Base-by-base conservation (phyloP, 140 eudicot genomes). In the Cichorium intybus region DNA sequence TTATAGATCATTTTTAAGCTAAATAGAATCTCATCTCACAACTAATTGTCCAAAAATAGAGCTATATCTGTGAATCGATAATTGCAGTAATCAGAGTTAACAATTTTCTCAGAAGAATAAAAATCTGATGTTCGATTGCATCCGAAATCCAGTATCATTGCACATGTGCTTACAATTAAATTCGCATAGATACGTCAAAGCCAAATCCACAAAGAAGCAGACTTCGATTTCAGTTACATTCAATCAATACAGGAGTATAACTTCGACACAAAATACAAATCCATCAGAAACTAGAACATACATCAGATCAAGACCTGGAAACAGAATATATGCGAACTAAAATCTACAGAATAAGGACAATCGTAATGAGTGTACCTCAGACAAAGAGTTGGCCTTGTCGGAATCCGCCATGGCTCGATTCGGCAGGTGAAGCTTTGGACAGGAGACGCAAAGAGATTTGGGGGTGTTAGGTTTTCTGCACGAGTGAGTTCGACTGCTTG, bases 321-420 rank as follows among this genome's bases (percentile, higher is more conserved):
- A 22, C 4, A 1, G 18, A 18, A 65, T 29, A n/a, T 43, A n/a
- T 17, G 17, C 22, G 27, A 27, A 15, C 22, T 33, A 58, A 58
- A 35, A 14, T 43, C 46, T 31, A 39, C 10, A 54, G 6, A 14
- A 15, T 18, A 2, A 57, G 9, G 24, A 41, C 16, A 14, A 18
- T 7, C 7, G 35, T 11, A 29, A 12, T 21, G 9, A 57, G 51
- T 23, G 14, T 64, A 73, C 78, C 73, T 65, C 24, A 46, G 78
- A 64, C 0, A 73, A 16, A n/a, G 78, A 73, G 15, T 56, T 73
- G 43, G 71, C 22, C 28, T 73, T 64, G 46, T 55, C 72, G 53
- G 78, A 73, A 46, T 73, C 73, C 61, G 78, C 73, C 78, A 73
- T 73, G 21, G 54, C 45, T 33, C 21, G 78, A 54, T 24, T 26